Evolutionary conservation across 495 filamentous ascomycete species (phyloP), one percentile per base, ranked within the genome.

Genomic region (Aspergillus steynii): DNA sequence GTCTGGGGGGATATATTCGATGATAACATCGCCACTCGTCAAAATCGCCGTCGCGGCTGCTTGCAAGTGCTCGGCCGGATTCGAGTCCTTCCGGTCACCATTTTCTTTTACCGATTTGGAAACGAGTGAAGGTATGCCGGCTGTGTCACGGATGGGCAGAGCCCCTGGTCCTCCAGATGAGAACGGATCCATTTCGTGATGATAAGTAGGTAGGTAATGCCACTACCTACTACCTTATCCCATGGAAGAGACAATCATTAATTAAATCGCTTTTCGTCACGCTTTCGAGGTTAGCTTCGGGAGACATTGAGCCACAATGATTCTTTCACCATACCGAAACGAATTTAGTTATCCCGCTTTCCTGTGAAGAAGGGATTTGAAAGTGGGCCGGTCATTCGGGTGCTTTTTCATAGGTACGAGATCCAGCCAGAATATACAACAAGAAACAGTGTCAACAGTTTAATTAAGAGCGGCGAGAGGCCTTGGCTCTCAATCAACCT

Each of bases 21-120:
- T 50, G 27, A 78, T 67, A 29, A 78, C 42, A 56, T 80, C 75
- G 2, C 78, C 78, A 50, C 63, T 63, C 0, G 51, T 50, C 14
- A 69, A 65, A 25, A 77, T 68, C 8, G 69, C 55, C 59, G 58
- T 68, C 26, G 60, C 52, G 12, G 50, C 34, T 29, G 29, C 2
- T n/a, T 58, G 27, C 29, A 32, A 48, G 20, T 34, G 6, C 9
- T 42, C 29, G 12, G 9, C 7, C 12, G 37, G 14, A 42, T 10
- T 4, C 8, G 4, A 1, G 37, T 14, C 37, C 14, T 15, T 15
- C 4, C 9, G 14, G 37, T 7, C 37, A 42, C 37, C 37, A 15
- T 42, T 42, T 14, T 42, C 7, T 42, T 42, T 2, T 42, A 12
- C 10, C 7, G 37, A 14, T 14, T 42, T 12, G 4, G 37, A 4